Conservation (phyloP, 129 eudicot genomes). For the Lactuca sativa region DNA sequence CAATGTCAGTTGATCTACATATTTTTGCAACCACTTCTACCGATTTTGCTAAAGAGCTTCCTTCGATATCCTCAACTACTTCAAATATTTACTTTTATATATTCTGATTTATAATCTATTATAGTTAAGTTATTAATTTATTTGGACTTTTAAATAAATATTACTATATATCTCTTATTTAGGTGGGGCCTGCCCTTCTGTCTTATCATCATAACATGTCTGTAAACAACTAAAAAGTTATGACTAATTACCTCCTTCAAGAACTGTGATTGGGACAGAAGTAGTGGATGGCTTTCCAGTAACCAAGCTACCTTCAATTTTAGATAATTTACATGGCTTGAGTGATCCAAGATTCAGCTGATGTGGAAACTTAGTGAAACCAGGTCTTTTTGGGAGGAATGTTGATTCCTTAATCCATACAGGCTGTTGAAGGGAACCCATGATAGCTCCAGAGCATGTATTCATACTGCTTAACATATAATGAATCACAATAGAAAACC, state of each 20-base stretch:
- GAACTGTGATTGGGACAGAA: conserved; percentile 45
- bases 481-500: conserved; percentile 11
- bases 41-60: too few species aligned
- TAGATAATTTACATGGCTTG: conserved; percentile 50
- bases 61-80: too few species aligned
- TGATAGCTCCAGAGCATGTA: conserved; percentile 52
- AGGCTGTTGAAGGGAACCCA: conserved; percentile 69
- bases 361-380: conserved; percentile 23
- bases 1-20: too few species aligned
- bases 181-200: too few species aligned
- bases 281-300: conserved; percentile 59
- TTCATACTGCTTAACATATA: conserved; percentile 50
- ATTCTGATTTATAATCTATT: too few species aligned
- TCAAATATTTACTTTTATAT: too few species aligned
- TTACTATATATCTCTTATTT: too few species aligned
- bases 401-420: conserved; percentile 43
- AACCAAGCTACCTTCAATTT: conserved; percentile 50
- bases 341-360: conserved; percentile 42
- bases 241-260: conserved; percentile 52
- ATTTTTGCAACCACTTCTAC: too few species aligned
- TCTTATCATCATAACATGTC: too few species aligned
- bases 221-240: conserved; percentile 19
- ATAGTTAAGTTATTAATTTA: too few species aligned
- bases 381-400: conserved; percentile 44
- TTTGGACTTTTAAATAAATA: too few species aligned